phyloP scores from a whole-genome alignment of 176 grass and related monocot genomes.

The Miscanthus lutarioriparius region DNA sequence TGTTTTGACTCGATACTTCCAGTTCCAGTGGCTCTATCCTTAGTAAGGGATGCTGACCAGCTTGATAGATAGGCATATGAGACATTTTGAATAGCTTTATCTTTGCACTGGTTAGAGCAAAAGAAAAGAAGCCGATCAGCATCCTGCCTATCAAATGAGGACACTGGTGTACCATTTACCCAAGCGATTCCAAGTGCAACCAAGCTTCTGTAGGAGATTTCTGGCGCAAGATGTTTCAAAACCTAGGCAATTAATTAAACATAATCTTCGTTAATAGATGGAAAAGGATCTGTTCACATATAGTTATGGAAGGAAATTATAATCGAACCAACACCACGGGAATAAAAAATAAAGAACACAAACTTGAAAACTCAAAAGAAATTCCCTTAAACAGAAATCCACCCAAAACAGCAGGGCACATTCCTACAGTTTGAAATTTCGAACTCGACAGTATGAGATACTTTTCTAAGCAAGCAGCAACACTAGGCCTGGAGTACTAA shows the following conservation, averaged over 20 bases:
- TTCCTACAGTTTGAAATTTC: neutral
- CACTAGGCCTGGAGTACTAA: neutral
- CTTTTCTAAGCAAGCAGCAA: neutral
- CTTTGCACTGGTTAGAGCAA: conserved; percentile 39
- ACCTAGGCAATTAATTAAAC: conserved; percentile 53
- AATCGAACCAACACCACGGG: neutral
- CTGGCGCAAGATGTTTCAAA: conserved; percentile 61
- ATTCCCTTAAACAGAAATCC: neutral
- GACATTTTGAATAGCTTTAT: conserved; percentile 22
- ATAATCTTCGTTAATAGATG: neutral
- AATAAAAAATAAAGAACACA: neutral
- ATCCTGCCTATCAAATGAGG: conserved; percentile 67
- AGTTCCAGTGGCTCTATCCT: conserved; percentile 33
- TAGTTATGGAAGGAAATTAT: neutral
- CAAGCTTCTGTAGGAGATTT: conserved; percentile 62
- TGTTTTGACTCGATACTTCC: conserved; percentile 29
- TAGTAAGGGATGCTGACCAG: conserved; percentile 49
- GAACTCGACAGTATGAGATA: neutral
- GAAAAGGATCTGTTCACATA: neutral
- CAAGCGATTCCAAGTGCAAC: conserved; percentile 71
- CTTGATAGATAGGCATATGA: conserved; percentile 31
- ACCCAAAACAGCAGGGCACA: neutral
- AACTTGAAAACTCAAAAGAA: neutral
- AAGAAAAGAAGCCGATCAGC: conserved; percentile 72
- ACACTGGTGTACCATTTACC: conserved; percentile 63